Base-by-base conservation (phyloP, 345 rosid genomes). In the Hypericum androsaemum region DNA sequence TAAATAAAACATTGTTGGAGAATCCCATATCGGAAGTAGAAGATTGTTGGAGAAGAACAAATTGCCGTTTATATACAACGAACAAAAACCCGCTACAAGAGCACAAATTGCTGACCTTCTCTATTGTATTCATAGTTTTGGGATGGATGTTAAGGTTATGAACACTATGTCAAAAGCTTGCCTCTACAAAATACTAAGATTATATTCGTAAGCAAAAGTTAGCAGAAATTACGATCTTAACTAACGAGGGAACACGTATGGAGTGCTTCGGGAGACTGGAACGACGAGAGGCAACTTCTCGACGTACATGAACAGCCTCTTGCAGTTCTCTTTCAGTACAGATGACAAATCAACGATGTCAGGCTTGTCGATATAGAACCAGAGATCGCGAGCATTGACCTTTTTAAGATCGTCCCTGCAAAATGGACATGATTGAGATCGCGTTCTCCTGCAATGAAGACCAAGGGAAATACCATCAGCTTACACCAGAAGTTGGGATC, bases 361-460 rank as follows among this genome's bases (percentile, higher is more conserved):
- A 1, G 32, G 54, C 58, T 66, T 64, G 13, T 75, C 84, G 8
- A 73, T 62, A 64, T 63, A 79, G 39, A 86, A 64, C 95, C 95
- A 86, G 3, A 86, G 81, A 50, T 86, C 95, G 0, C 80, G 59
- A 0, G 92, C 69, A 15, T 77, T 58, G 7, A 79, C 80, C 74
- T 77, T 71, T 64, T 64, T 74, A 32, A 86, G 79, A 43, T 73
- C 67, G 57, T 82, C 84, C 69, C 92, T 64, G 46, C 95, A 86
- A 60, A 86, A 83, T 11, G 95, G 95, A 47, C 92, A 86, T 15
- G 95, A 81, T 68, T 74, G 84, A 11, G 95, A 86, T 37, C 88
- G 70, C 32, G 52, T 67, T 5, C 69, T 61, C 92, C 95, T 86
- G 78, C 52, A 44, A 5, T 40, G 42, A 65, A 46, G 37, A 65